These are phyloP conservation scores for Phytophthora pistaciae DNA, from an alignment of 352 stramenopile species.

Conservation along the genomic window DNA sequence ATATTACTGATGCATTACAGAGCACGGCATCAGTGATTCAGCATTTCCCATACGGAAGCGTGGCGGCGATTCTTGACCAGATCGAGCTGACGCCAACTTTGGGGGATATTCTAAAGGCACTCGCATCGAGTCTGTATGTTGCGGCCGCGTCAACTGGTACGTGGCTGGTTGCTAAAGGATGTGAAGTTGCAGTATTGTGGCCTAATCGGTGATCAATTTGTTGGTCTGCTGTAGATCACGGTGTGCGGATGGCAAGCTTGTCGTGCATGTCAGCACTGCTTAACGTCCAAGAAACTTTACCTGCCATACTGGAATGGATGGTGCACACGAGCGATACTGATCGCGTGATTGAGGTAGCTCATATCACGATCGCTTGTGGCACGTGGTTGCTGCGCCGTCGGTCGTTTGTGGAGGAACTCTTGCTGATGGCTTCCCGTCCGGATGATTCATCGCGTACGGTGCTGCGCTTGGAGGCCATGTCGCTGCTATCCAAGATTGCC, in stretches of 20 bases:
- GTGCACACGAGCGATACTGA: conserved; percentile 54
- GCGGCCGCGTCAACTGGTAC: conserved; percentile 66
- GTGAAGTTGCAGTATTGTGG: background rate
- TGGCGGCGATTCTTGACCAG: conserved; percentile 57
- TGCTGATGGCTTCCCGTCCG: conserved; percentile 67
- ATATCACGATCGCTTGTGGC: conserved; percentile 75
- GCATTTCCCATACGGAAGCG: conserved; percentile 80
- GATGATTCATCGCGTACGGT: conserved; percentile 66
- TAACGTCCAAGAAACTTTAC: conserved; percentile 74
- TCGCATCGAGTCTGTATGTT: conserved; percentile 77
- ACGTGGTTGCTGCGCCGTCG: conserved; percentile 59
- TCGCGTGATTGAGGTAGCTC: conserved; percentile 57
- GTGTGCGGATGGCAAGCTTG: conserved; percentile 80
- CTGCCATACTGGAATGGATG: conserved; percentile 81
- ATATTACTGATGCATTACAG: conserved; percentile 26
- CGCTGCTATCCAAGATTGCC: conserved; percentile 82
- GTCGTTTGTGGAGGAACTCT: conserved; percentile 83
- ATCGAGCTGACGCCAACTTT: conserved; percentile 64
- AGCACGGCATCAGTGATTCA: conserved; percentile 78
- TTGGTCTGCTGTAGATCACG: conserved; percentile 60
- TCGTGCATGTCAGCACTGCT: conserved; percentile 83
- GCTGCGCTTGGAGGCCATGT: conserved; percentile 84
- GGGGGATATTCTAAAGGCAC: conserved; percentile 67
- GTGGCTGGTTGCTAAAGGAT: background rate
- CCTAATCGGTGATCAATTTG: background rate